Evolutionary conservation across 495 filamentous ascomycete genomes (phyloP), one percentile per base, ranked within the genome.

Genomic region (Tuber borchii): DNA sequence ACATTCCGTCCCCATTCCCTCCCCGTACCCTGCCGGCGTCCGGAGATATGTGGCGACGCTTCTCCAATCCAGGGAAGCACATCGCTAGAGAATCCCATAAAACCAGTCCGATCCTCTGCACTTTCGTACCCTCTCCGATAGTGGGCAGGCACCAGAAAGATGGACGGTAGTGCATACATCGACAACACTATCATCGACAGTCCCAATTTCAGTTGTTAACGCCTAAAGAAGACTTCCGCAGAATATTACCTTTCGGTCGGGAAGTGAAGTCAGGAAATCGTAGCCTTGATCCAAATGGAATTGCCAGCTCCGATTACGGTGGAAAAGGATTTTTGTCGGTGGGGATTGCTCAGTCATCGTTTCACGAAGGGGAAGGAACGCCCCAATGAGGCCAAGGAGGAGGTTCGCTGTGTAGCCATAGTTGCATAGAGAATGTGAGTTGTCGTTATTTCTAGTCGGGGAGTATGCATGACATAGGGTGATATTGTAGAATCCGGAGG

Each of bases 1-100:
- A 85, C 85, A 88, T 87, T 39, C 87, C 87, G 40, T 88, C 84
- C 20, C 86, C 86, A 88, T 75, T 88, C 86, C 45, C 73, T 71
- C 16, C 81, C 81, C 0, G 71, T 75, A 48, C 71, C 65, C 7
- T 17, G 20, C 42, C 0, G 77, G 76, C 16, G 65, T 9, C 77
- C 79, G 0, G 86, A 84, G n/a, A 85, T 61, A 31, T 72, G 48
- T 61, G 79, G 73, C 9, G 83, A 78, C 0, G 88, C 77, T 16
- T 73, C 73, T 9, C 87, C 87, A n/a, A 88, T 85, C 65, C 86
- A 84, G 17, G 87, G 87, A 1, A 87, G 75, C 14, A 73, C 71
- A 77, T 88, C 87, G 0, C 82, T 83, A 5, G 86, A 86, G 56
- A 84, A 83, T 1, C 85, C 85, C 82, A 88, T 84, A 6, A 84